These are phyloP conservation scores for Zygoascus ofunaensis DNA, from an alignment of 805 yeast genomes.

Conservation along the genomic window DNA sequence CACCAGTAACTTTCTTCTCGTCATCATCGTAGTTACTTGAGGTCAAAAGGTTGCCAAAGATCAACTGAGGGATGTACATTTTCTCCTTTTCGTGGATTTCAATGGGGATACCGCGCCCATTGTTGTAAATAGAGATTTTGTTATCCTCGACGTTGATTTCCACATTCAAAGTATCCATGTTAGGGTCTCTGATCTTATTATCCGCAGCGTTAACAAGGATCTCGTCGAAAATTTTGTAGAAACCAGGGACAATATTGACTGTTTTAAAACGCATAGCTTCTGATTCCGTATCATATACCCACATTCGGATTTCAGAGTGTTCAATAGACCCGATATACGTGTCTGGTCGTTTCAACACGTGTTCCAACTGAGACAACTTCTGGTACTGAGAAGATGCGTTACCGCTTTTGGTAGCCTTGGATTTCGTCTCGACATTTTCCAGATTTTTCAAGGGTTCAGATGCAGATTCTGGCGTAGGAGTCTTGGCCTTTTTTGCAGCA, in stretches of 20 bases:
- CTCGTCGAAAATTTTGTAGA: slow-evolving; percentile 94
- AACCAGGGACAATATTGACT: slow-evolving; percentile 87
- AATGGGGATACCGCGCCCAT: slow-evolving; percentile 91
- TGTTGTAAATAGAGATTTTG: slow-evolving; percentile 73
- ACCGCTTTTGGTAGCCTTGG: slow-evolving; percentile 21
- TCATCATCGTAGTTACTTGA: slow-evolving; percentile 95
- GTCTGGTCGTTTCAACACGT: slow-evolving; percentile 93
- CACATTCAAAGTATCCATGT: slow-evolving; percentile 83
- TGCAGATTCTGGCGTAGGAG: not conserved
- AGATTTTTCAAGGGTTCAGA: slow-evolving; percentile 6
- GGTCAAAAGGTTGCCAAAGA: slow-evolving; percentile 89
- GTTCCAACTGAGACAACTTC: slow-evolving; percentile 89
- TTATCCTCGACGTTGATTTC: slow-evolving; percentile 67
- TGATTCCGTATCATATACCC: slow-evolving; percentile 69
- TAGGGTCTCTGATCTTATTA: slow-evolving; percentile 89
- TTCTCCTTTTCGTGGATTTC: slow-evolving; percentile 86
- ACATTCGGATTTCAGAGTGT: slow-evolving; percentile 64
- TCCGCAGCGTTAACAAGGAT: slow-evolving; percentile 97
- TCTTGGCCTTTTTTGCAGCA: slow-evolving; percentile 14
- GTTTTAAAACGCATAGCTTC: slow-evolving; percentile 43
- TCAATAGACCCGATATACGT: slow-evolving; percentile 96
- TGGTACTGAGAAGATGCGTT: slow-evolving; percentile 71
- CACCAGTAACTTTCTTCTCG: slow-evolving; percentile 94
- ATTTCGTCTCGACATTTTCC: slow-evolving; percentile 6
- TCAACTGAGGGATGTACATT: slow-evolving; percentile 90